Evolutionary conservation across 2,329 filamentous ascomycete genomes (phyloP), one percentile per base, ranked within the genome.

Genomic region (Knufia petricola): DNA sequence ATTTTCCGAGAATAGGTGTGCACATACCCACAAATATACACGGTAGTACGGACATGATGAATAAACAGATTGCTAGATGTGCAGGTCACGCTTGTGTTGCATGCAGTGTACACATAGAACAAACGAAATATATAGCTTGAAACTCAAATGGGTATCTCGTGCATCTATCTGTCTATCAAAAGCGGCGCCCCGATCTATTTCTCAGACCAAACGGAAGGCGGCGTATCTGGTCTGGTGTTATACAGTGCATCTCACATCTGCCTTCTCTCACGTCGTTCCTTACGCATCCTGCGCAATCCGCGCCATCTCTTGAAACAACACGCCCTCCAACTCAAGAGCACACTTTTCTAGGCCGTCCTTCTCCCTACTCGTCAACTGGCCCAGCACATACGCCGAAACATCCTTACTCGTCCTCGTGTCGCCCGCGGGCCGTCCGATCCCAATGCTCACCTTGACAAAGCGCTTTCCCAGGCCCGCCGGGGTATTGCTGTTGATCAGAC

Each of bases 381-480:
- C 73, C 57, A 96, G 68, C 37, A 96, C 89, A 69, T 90, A 94
- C 20, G 78, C 70, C 37, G 82, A 78, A 8, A 96, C 88, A 1
- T 77, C 78, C 32, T 70, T 68, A 19, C 73, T 70, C 43, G 87
- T 81, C 54, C 88, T 74, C 53, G 76, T 82, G 39, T 69, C 71
- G 0, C 46, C 46, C 2, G 47, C 31, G 10, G 90, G 90, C 39
- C 92, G 71, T n/a, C 87, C 89, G 67, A 96, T 95, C 0, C 92
- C 92, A 10, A 96, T 70, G 0, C 85, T 82, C 44, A 96, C 78
- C 50, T 85, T 73, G 59, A 75, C 64, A 55, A 74, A 70, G 23
- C 67, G 65, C 4, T 69, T 61, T 40, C 64, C 64, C 70, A 87
- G 55, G 44, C 62, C 68, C 15, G 70, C 67, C 48, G n/a, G n/a